Base-by-base conservation (phyloP, 2,329 filamentous ascomycete genomes). In the Rutstroemia sp. region DNA sequence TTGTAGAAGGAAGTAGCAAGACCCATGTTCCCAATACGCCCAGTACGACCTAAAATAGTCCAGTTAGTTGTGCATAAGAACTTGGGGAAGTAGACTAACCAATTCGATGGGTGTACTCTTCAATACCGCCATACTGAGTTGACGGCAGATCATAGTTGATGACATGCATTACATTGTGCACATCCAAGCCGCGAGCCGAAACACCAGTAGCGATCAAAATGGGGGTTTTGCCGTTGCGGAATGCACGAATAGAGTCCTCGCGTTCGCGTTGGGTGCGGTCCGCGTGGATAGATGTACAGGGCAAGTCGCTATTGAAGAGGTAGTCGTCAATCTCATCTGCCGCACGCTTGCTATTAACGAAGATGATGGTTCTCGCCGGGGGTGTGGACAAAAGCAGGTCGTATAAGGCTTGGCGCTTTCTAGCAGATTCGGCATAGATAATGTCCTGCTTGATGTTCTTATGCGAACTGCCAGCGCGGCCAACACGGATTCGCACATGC, bases 41-140 rank as follows among this genome's bases (percentile, higher is more conserved):
- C 94, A 63, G 94, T 99, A 59, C 94, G 92, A 60, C 94, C 87
- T 90, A 59, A 52, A 1, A 41, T 62, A 53, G 58, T 42, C 62
- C 59, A 65, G 44, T 25, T 42, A 52, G n/a, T 3, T 34, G 30
- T 34, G 30, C 38, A n/a, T 18, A 25, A 21, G 7, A 25, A 23
- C 10, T 18, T 44, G 5, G 23, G 45, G 49, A 39, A 39, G 21
- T 41, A 14, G 14, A 67, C 78, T 73, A 82, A 90, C 88, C 94
- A 69, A 97, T 97, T 12, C 94, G 90, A 69, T 99, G 94, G 25
- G 88, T 85, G 65, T 97, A 99, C 70, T 97, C 94, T 49, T 89
- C 85, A 56, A 96, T 95, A 2, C 92, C 92, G n/a, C 90, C 91
- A 64, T 92, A 80, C 0, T 83, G 76, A 45, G 77, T 73, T 5